Evolutionary conservation across 352 stramenopile species (phyloP).

Genomic region (Phytophthora rubi): DNA sequence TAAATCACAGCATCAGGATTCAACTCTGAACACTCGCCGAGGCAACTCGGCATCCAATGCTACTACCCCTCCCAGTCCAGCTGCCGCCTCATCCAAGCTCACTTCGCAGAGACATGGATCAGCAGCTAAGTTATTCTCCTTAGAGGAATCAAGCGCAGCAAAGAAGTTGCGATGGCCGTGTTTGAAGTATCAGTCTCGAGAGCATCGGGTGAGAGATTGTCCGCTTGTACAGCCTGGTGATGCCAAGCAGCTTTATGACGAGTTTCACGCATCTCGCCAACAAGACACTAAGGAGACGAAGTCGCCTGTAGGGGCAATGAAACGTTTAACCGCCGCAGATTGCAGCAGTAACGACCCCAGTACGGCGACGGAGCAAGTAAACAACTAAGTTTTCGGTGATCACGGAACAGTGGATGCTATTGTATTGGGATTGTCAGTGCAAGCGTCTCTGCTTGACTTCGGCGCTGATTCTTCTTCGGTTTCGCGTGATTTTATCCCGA

Average conservation of each 20-base stretch:
- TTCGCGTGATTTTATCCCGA: not conserved
- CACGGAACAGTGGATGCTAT: not conserved
- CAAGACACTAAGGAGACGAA: not conserved
- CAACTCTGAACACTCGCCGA: too few species aligned
- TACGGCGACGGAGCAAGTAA: too few species aligned
- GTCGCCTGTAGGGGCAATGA: not conserved
- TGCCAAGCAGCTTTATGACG: too few species aligned
- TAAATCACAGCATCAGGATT: not conserved
- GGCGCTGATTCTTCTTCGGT: not conserved
- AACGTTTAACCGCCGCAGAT: not conserved
- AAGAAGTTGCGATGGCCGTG: not conserved
- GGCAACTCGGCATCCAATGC: too few species aligned
- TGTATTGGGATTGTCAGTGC: not conserved
- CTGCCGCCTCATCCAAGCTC: too few species aligned
- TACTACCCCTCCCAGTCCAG: too few species aligned
- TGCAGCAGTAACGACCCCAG: too few species aligned
- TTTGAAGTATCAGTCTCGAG: not conserved
- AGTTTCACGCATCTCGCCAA: too few species aligned
- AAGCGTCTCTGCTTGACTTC: not conserved
- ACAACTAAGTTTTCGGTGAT: not conserved
- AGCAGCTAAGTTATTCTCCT: too few species aligned
- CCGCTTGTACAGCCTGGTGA: not conserved
- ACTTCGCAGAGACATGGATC: too few species aligned
- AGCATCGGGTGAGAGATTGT: not conserved
- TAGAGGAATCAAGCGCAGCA: not conserved